Base-by-base conservation (phyloP, 1,284 basidiomycete genomes). In the Ceraceosorus guamensis region DNA sequence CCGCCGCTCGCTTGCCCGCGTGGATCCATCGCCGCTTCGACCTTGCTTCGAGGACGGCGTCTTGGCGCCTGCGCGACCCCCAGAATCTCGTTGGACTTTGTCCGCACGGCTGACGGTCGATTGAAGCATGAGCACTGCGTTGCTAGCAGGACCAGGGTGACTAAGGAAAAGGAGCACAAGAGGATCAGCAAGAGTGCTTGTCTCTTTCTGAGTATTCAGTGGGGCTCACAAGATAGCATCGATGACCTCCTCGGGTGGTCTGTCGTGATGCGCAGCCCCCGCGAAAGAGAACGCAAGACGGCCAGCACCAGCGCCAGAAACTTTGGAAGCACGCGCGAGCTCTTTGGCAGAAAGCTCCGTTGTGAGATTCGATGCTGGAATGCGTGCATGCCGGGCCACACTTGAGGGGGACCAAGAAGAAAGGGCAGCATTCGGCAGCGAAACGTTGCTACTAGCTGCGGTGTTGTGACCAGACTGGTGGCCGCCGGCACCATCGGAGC, bases 241-340 rank as follows among this genome's bases (percentile, higher is more conserved):
- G 48, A 69, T 56, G 4, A 69, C 41, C 14, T 63, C 61, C 34
- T 69, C 66, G 13, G 67, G 66, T 6, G 61, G 55, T 6, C 62
- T 56, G 18, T 68, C 67, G 5, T 57, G 57, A 50, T 66, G 61
- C 10, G 46, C 54, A 8, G 52, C 53, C 18, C 50, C 52, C 10
- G 57, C 56, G 48, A 66, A 57, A 31, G 55, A 48, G 30, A 57
- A 59, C 0, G 47, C 24, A 10, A 55, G 16, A 33, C 54, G 16
- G 13, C 41, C 49, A 14, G 33, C 39, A n/a, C 8, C 39, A 46
- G 55, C 55, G 32, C 32, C 16, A 5, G 37, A 37, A 32, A 62
- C 58, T 5, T 56, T 46, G 7, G 43, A 53, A 18, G 56, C 51
- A 5, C 53, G 35, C 0, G 56, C 47, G 16, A 59, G 24, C 34